These are phyloP conservation scores for Alopecurus myosuroides DNA, from an alignment of 176 grass and related monocot species.

Conservation along the genomic window DNA sequence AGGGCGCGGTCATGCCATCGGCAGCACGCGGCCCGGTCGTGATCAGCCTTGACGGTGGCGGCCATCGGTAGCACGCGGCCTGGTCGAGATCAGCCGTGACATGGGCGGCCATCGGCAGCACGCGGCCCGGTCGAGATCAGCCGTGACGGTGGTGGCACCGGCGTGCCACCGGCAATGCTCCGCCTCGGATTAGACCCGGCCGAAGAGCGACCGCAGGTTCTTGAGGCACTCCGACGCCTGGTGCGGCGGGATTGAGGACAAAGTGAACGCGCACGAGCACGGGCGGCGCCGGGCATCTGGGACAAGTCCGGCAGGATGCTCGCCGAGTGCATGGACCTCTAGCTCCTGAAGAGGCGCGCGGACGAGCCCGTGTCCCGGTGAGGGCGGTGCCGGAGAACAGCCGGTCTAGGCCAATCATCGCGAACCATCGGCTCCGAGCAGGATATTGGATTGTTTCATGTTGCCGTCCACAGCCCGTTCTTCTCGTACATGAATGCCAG, in stretches of 20 bases:
- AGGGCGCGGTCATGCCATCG: too few relatives aligned
- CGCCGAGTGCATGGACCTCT: slow-evolving; percentile 82
- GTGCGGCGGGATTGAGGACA: slow-evolving; percentile 31
- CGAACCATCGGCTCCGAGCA: slow-evolving; percentile 52
- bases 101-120: slow-evolving; percentile 80
- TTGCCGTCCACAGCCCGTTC: slow-evolving; percentile 86
- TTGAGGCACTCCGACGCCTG: slow-evolving; percentile 90
- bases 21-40: too few relatives aligned
- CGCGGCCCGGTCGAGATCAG: slow-evolving; percentile 72
- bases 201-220: slow-evolving; percentile 83
- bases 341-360: slow-evolving; percentile 77
- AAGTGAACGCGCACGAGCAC: slow-evolving; percentile 28
- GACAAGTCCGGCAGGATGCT: slow-evolving; percentile 89
- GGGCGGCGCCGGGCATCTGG: slow-evolving; percentile 45
- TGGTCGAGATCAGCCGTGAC: too few relatives aligned
- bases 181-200: slow-evolving; percentile 80
- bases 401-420: slow-evolving; percentile 77
- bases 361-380: slow-evolving; percentile 54
- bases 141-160: slow-evolving; percentile 36
- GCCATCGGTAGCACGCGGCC: too few relatives aligned
- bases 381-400: slow-evolving; percentile 51
- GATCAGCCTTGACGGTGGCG: too few relatives aligned
- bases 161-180: slow-evolving; percentile 84
- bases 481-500: slow-evolving; percentile 90
- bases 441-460: slow-evolving; percentile 91